Conservation (phyloP, 257 asterid genomes). For the Ilex asprella region DNA sequence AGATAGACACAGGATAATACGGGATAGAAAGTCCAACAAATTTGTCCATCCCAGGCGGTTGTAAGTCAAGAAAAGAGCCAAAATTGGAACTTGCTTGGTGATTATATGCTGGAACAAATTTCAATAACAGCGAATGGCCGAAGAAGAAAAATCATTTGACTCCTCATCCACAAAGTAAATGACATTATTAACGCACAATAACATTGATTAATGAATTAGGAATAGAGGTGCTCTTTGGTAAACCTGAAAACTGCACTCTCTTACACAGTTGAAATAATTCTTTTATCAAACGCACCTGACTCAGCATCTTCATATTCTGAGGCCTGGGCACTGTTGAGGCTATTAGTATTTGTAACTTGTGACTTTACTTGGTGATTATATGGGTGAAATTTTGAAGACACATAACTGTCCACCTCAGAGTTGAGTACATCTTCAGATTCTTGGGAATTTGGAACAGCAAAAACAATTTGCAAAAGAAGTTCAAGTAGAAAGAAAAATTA, state of each 20-base stretch:
- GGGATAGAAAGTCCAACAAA: conserved; percentile 24
- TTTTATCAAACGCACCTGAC: conserved; percentile 55
- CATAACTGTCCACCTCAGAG: conserved; percentile 49
- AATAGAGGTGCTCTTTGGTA: neutral
- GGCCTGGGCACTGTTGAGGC: conserved; percentile 58
- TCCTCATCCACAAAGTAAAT: neutral
- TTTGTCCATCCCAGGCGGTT: conserved; percentile 22
- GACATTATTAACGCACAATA: too few species aligned
- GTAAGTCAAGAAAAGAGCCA: conserved; percentile 28
- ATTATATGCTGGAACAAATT: conserved; percentile 52
- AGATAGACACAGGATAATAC: conserved; percentile 19
- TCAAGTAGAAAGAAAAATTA: neutral
- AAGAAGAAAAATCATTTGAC: neutral
- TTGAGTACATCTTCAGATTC: conserved; percentile 37
- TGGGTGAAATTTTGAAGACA: conserved; percentile 45
- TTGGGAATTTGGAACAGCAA: conserved; percentile 35
- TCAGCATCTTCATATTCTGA: conserved; percentile 88
- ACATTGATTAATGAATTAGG: neutral
- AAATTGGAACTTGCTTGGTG: conserved; percentile 57
- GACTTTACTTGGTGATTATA: conserved; percentile 60
- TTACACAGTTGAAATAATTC: too few species aligned
- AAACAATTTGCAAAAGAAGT: conserved; percentile 5
- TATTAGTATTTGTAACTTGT: conserved; percentile 61
- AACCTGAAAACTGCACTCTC: too few species aligned
- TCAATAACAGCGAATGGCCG: neutral